Evolutionary conservation across 176 grass and related monocot genomes (phyloP), one percentile per base, ranked within the genome.

Genomic region (Elaeis guineensis): DNA sequence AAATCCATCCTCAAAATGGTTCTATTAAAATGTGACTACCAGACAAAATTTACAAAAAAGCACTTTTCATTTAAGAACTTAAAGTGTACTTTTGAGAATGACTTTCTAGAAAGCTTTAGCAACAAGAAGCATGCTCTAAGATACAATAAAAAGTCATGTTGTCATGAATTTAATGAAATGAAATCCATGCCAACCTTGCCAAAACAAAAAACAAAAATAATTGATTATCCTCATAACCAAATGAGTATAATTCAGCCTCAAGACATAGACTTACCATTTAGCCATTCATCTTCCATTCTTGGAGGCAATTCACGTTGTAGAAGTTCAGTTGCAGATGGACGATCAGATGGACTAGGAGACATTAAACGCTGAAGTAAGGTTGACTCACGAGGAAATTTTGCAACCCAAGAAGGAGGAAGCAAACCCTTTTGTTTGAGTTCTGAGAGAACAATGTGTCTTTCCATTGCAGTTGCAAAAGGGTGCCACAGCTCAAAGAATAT

Each of bases 401-500:
- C 49, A 75, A 74, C 69, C 92, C 92, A 96, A 48, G 77, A 73
- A 50, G 65, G 15, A 64, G 87, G 92, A 72, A 85, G 50, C 54
- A 81, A 67, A 17, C 70, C 83, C 69, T 96, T 96, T 60, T 65
- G 83, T 78, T 90, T 96, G 55, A 96, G 83, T 77, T 96, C 92
- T 65, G 92, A 90, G 65, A 96, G 87, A 82, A 96, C 86, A 75
- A 88, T 72, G 66, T 90, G 64, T 6, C 92, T 84, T 68, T 96
- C 92, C 92, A 96, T 96, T 21, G 78, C 87, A 21, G 92, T 96
- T 72, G 71, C 63, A 90, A 96, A 90, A 64, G 92, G 92, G 61
- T 96, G 87, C 87, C 87, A 96, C 59, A 96, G 83, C 83, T 96
- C 92, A 70, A 96, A 96, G 59, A 96, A 96, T 80, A 96, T 96